Conservation (phyloP, 2,329 filamentous ascomycete genomes). For the Pyricularia sp. region DNA sequence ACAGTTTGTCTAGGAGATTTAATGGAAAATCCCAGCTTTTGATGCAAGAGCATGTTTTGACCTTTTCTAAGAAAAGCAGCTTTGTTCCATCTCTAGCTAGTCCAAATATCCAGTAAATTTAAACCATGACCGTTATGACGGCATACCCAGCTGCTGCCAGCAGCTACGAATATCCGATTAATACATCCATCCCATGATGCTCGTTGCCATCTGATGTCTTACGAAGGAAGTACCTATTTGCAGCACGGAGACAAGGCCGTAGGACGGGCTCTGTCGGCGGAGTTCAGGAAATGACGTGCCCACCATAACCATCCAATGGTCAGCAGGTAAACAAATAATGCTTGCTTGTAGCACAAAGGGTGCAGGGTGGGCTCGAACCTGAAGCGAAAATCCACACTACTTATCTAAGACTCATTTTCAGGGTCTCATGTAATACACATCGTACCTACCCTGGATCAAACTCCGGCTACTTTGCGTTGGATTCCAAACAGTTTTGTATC, state of each 20-base stretch:
- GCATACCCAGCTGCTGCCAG: not conserved
- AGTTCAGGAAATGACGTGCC: not conserved
- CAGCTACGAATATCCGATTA: not conserved
- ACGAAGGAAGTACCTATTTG: not conserved
- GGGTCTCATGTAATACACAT: not conserved
- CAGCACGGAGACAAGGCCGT: not conserved
- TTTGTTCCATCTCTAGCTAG: not conserved
- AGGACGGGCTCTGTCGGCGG: no score
- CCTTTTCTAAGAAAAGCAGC: no score
- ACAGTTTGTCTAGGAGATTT: not conserved
- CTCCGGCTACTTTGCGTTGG: no score
- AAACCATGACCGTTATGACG: not conserved
- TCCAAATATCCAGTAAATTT: not conserved
- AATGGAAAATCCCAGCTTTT: not conserved
- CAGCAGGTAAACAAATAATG: not conserved
- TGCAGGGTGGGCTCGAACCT: no score
- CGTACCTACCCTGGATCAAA: not conserved
- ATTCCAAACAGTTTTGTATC: not conserved
- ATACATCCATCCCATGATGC: not conserved
- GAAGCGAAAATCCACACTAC: not conserved
- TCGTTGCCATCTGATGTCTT: not conserved
- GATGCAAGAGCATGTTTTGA: not conserved
- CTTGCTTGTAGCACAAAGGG: no score
- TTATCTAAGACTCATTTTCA: not conserved
- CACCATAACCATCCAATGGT: not conserved